Conservation (phyloP, 768 basidiomycete species). For the Serendipita sp. region DNA sequence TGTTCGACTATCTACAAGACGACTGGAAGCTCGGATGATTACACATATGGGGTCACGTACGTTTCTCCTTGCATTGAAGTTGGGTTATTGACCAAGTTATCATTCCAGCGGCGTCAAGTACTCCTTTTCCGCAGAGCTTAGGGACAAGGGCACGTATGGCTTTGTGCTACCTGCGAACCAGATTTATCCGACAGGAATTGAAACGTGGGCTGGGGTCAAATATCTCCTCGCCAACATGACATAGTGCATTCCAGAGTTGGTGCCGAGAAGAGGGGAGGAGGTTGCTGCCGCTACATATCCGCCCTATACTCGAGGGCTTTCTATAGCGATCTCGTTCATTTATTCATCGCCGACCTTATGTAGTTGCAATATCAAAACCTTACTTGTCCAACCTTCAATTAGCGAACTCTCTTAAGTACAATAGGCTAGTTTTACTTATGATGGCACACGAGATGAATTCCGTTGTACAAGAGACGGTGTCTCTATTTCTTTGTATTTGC, state of each 20-base stretch:
- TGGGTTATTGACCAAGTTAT: neutral
- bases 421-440: too few species aligned
- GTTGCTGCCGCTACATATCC: too few species aligned
- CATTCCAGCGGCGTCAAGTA: neutral
- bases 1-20: slow-evolving; percentile 2
- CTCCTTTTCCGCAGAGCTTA: neutral
- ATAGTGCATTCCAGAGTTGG: neutral
- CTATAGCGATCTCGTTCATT: too few species aligned
- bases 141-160: neutral
- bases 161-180: slow-evolving; percentile 1
- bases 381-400: too few species aligned
- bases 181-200: neutral
- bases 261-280: neutral
- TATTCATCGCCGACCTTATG: too few species aligned
- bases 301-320: too few species aligned
- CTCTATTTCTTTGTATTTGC: too few species aligned
- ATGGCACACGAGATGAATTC: too few species aligned
- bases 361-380: too few species aligned
- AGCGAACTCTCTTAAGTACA: too few species aligned
- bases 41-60: neutral
- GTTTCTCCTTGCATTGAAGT: neutral
- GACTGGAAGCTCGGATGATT: slow-evolving; percentile 2
- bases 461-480: too few species aligned
- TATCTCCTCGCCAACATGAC: slow-evolving; percentile 4
- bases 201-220: neutral